These are phyloP conservation scores for Nephromyces sp. DNA, from an alignment of 169 alveolate species.

Conservation along the genomic window DNA sequence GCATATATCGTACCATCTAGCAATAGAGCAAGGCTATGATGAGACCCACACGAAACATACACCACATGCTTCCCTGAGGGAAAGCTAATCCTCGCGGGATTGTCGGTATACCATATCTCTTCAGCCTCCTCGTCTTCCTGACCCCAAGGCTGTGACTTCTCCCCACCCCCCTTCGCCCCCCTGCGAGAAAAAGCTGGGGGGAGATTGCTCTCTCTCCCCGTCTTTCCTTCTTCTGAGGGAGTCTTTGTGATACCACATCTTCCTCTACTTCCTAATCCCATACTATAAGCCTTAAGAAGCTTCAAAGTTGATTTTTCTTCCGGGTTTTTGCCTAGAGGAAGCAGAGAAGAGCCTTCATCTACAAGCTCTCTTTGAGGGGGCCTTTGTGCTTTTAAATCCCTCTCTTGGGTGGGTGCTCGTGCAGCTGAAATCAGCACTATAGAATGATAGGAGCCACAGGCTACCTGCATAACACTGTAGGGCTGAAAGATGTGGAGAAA, in stretches of 20 bases:
- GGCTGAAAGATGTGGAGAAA: slow-evolving; percentile 1
- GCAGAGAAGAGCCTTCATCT: background rate
- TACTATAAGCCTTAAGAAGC: background rate
- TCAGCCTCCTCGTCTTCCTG: slow-evolving; percentile 19
- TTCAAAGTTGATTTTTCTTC: too few species aligned
- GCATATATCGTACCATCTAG: slow-evolving; percentile 48
- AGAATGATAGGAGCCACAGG: slow-evolving; percentile 13
- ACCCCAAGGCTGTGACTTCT: background rate
- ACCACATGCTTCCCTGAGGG: slow-evolving; percentile 37
- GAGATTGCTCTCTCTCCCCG: background rate
- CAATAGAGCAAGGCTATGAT: slow-evolving; percentile 55
- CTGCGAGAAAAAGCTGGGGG: background rate
- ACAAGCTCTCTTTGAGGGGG: slow-evolving; percentile 1
- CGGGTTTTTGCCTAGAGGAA: background rate
- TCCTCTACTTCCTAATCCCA: background rate
- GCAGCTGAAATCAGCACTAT: background rate
- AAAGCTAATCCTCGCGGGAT: slow-evolving; percentile 52
- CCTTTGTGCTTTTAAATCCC: background rate
- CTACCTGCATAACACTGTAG: background rate
- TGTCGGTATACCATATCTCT: slow-evolving; percentile 60
- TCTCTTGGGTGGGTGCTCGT: background rate
- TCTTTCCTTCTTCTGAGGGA: background rate
- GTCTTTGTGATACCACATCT: background rate
- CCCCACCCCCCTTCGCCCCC: slow-evolving; percentile 7
- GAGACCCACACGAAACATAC: slow-evolving; percentile 58